Evolutionary conservation across 106 monocot genomes (phyloP), one percentile per base, ranked within the genome.

Genomic region (Acanthochlamys bracteata): DNA sequence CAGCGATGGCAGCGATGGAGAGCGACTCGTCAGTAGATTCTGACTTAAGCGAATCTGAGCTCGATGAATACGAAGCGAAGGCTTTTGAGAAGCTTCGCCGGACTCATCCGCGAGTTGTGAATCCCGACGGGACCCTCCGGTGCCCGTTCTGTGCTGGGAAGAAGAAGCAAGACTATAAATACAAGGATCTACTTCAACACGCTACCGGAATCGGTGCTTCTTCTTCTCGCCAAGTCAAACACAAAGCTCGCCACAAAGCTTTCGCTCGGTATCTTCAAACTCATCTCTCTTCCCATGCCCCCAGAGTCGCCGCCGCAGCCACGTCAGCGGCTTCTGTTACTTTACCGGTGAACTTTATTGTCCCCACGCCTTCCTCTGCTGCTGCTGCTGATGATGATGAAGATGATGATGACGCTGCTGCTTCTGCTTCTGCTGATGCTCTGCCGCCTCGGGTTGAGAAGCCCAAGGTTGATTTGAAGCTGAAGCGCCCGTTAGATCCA

Each of bases 101-200:
- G 11, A 79, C 65, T 16, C 66, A 56, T 7, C 24, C 45, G 6
- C 77, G 70, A 58, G 67, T 88, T 12, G 72, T 73, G 39, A 79
- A 70, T 22, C 24, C 58, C 9, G 75, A 82, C 43, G 74, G 60
- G 6, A 73, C 57, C 16, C 57, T 58, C 20, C 20, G 69, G 42
- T 92, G 92, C 45, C 92, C 92, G 12, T 92, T 87, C 57, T 92
- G 92, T 64, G 55, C 64, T 0, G 81, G 81, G 0, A 81, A 82
- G 57, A 92, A 87, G 76, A 87, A 87, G 45, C 76, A 75, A 60
- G 81, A 74, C 33, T 92, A 82, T 42, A 60, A 24, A 24, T 76
- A 65, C 46, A 92, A 87, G 45, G 92, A 87, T 55, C 59, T 92
- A 0, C 73, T 82, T 53, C 87, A 92, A 61, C 87, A 92, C 66